Evolutionary conservation across 257 asterid species (phyloP).

Genomic region (Penstemon eatonii): DNA sequence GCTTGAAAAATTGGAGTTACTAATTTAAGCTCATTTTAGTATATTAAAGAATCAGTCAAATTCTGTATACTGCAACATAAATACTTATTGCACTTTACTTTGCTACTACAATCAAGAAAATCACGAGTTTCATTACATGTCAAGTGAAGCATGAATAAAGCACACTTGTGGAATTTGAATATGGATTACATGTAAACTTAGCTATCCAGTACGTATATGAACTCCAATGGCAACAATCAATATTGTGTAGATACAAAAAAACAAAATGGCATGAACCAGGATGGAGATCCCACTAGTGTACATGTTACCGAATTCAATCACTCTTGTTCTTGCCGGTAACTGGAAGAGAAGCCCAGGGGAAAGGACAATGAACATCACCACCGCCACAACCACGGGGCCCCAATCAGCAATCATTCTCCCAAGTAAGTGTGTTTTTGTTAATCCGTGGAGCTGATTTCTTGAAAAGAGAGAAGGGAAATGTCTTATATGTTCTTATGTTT

Average conservation of each 20-base stretch:
- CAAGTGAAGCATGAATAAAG: neutral
- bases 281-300: constrained; percentile 62
- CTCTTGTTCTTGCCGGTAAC: constrained; percentile 59
- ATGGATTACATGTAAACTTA: neutral
- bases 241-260: constrained; percentile 54
- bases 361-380: constrained; percentile 53
- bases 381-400: constrained; percentile 66
- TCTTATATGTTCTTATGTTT: neutral
- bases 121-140: neutral
- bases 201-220: constrained; percentile 45
- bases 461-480: neutral
- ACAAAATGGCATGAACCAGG: constrained; percentile 51
- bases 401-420: constrained; percentile 40
- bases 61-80: too few species aligned
- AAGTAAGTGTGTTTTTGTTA: neutral
- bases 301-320: constrained; percentile 64
- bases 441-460: neutral
- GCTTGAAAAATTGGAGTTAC: neutral
- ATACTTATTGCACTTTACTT: too few species aligned
- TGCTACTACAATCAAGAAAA: too few species aligned
- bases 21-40: neutral
- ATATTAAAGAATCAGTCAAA: too few species aligned
- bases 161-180: neutral
- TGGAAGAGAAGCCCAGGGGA: constrained; percentile 63
- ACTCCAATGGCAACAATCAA: constrained; percentile 55